Percentiles rank a stretch among this genome's conserved stretches.
Conservation (phyloP, 768 basidiomycete species). For the Podaxis pistillaris region DNA sequence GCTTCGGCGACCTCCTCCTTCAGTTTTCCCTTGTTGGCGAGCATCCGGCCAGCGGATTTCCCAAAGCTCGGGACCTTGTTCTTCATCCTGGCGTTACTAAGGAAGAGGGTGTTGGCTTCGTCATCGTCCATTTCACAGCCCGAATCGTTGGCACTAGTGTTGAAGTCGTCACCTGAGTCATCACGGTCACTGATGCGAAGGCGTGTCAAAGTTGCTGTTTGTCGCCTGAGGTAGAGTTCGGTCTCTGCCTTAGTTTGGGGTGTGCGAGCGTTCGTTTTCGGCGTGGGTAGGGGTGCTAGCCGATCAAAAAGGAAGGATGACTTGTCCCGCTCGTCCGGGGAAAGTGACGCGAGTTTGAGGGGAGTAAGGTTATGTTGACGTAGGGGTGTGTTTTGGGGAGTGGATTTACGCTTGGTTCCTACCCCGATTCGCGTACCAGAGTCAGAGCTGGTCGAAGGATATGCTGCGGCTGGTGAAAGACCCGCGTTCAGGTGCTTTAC, state of each 20-base stretch:
- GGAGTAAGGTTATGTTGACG: conserved; percentile 48
- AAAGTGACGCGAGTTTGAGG: conserved; percentile 39
- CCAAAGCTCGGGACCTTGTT: conserved; percentile 20
- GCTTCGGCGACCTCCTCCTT: conserved; percentile 64
- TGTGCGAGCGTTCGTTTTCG: conserved; percentile 45
- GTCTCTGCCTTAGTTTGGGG: conserved; percentile 57
- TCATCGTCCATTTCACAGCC: conserved; percentile 49
- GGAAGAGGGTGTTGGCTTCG: conserved; percentile 35
- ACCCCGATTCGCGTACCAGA: conserved; percentile 34
- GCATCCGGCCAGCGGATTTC: conserved; percentile 9
- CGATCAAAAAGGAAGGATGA: conserved; percentile 48
- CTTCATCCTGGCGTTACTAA: conserved; percentile 23
- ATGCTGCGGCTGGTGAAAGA: conserved; percentile 16
- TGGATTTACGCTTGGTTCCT: conserved; percentile 69
- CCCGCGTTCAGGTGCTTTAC: conserved; percentile 31
- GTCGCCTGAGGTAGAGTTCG: conserved; percentile 44
- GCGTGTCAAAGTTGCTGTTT: conserved; percentile 64
- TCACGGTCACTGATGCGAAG: conserved; percentile 59
- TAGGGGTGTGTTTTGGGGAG: conserved; percentile 53
- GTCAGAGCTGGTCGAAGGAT: conserved; percentile 20
- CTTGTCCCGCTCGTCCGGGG: conserved; percentile 29
- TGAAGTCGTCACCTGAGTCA: conserved; percentile 43
- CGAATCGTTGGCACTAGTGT: conserved; percentile 43
- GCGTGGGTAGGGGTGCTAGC: conserved; percentile 53
- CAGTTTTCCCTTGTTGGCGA: conserved; percentile 34